Conservation (phyloP, 129 eudicot species). For the Logfia minima region DNA sequence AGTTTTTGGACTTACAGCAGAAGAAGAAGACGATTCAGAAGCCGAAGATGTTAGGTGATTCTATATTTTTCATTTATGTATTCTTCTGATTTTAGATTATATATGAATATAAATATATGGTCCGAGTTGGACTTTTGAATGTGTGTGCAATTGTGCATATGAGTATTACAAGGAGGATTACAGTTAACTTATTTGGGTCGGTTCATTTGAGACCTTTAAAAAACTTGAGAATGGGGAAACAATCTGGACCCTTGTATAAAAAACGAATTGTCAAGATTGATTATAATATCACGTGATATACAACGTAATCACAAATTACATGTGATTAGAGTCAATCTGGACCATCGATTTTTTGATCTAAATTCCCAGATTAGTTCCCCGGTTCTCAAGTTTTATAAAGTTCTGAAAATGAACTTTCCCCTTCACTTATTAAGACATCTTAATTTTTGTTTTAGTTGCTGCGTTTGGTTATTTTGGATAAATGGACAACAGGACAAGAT, state of each 20-base stretch:
- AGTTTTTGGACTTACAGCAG: constrained; percentile 39
- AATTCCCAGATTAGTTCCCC: too few relatives aligned
- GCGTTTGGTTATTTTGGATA: too few relatives aligned
- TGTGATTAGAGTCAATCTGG: not conserved
- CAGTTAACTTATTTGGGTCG: not conserved
- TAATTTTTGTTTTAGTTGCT: too few relatives aligned
- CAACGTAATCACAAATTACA: not conserved
- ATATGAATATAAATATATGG: not conserved
- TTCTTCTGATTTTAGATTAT: constrained; percentile 1
- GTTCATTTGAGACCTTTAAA: too few relatives aligned
- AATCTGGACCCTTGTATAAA: not conserved
- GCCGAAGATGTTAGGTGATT: constrained; percentile 49
- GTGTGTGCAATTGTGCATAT: not conserved
- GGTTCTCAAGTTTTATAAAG: too few relatives aligned
- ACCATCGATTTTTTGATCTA: too few relatives aligned
- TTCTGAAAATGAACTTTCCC: too few relatives aligned
- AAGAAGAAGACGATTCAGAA: constrained; percentile 30
- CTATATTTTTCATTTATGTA: not conserved
- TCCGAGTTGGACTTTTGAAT: not conserved
- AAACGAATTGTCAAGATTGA: not conserved
- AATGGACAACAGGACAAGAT: too few relatives aligned
- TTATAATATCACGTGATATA: not conserved
- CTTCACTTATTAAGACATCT: too few relatives aligned
- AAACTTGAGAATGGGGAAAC: not conserved
- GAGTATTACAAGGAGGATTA: not conserved